Percentiles rank a stretch among this genome's conserved stretches.
phyloP scores from a whole-genome alignment of 2,329 filamentous ascomycete genomes.

The Cladosporium sp. region DNA sequence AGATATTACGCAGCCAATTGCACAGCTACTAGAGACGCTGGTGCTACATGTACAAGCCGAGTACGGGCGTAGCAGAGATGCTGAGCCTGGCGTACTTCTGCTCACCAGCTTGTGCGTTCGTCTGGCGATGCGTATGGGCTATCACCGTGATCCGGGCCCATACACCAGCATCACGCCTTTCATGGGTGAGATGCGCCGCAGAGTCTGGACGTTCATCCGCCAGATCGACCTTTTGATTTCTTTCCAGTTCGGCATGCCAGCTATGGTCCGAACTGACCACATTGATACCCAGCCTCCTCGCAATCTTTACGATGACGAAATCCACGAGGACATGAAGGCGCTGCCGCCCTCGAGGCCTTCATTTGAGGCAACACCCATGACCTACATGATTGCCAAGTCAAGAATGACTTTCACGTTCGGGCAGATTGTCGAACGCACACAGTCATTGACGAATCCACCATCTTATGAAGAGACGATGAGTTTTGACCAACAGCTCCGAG shows the following conservation, averaged over 20 bases:
- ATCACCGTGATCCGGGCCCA: slow-evolving; percentile 73
- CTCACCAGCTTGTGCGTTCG: slow-evolving; percentile 57
- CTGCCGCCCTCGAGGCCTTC: slow-evolving; percentile 64
- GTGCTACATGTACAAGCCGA: slow-evolving; percentile 73
- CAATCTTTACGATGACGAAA: slow-evolving; percentile 79
- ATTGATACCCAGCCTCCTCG: slow-evolving; percentile 71
- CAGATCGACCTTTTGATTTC: slow-evolving; percentile 75
- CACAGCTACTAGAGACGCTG: slow-evolving; percentile 74
- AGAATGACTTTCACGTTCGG: slow-evolving; percentile 66
- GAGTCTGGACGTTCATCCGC: slow-evolving; percentile 64
- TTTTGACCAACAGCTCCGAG: slow-evolving; percentile 54
- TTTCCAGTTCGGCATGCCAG: slow-evolving; percentile 59
- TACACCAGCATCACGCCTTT: slow-evolving; percentile 69
- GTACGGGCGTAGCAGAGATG: slow-evolving; percentile 68
- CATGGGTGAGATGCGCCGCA: slow-evolving; percentile 67
- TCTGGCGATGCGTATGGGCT: slow-evolving; percentile 68
- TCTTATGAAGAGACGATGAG: slow-evolving; percentile 61
- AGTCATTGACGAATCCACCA: slow-evolving; percentile 55
- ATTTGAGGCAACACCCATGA: slow-evolving; percentile 69
- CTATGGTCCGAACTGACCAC: slow-evolving; percentile 69
- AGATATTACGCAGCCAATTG: slow-evolving; percentile 71
- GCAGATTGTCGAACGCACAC: slow-evolving; percentile 64
- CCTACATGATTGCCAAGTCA: slow-evolving; percentile 74
- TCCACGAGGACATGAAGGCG: slow-evolving; percentile 63
- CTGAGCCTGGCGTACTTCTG: slow-evolving; percentile 63